Evolutionary conservation across 305 asterid genomes (phyloP), one percentile per base, ranked within the genome.

Genomic region (Solanum hybrid): DNA sequence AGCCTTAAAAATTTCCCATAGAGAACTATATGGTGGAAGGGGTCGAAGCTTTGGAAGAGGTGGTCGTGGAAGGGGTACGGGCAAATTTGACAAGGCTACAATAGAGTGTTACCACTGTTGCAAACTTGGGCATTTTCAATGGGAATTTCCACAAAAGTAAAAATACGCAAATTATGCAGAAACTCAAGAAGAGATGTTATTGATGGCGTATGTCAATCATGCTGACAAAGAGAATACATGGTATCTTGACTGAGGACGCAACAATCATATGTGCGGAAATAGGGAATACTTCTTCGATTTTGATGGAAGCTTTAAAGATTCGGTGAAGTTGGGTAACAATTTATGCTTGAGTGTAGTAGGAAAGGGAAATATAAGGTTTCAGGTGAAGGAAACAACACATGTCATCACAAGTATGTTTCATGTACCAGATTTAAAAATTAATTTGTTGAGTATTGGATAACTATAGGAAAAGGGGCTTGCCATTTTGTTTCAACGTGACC

Each of bases 41-140:
- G 8, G 22, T 40, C 7, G 7, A 67, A 5, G 80, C 37, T 13
- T 74, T 74, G 22, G 18, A 24, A 74, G n/a, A 31, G 80, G 89
- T 80, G 89, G 91, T 8, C 22, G n/a, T 4, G 91, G 86, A 8
- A 71, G 61, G 51, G 77, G 89, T 26, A 10, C 22, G 13, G 24
- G n/a, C n/a, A 14, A 2, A n/a, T 89, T 57, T 46, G 34, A 84
- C 76, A 84, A 84, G 24, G 39, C 35, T 7, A 37, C 26, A 33
- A 3, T 89, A 22, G 73, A 86, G 28, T 57, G 51, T 77, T 51
- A 85, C 39, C 86, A 89, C 8, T 89, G 20, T 57, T 83, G 87
- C 26, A 86, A 90, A 31, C 82, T 90, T 8, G 87, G 89, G 5
- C 89, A 90, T 37, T 90, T 86, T 57, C 71, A 89, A 61, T 89